Percentiles rank a stretch among this genome's conserved stretches.
phyloP scores from a whole-genome alignment of 2,329 filamentous ascomycete genomes.

The Beauveria sp. region DNA sequence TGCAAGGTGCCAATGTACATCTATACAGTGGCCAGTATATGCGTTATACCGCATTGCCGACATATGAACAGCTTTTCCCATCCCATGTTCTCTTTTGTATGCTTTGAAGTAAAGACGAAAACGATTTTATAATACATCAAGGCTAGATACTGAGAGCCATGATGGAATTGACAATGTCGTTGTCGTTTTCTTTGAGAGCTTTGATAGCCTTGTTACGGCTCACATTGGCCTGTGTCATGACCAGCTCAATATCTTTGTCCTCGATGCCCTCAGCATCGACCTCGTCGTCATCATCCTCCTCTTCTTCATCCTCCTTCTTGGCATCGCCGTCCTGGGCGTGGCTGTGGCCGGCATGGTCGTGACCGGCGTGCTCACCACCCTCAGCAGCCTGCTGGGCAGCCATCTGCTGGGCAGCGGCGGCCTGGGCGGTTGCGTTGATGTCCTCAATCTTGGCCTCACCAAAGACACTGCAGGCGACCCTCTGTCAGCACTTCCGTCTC shows the following conservation, averaged over 20 bases:
- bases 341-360: constrained; percentile 63
- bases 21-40: constrained; percentile 8
- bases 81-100: constrained; percentile 6
- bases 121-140: constrained; percentile 13
- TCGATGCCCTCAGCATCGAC: constrained; percentile 91
- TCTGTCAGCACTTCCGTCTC: not conserved
- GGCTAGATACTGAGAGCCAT: constrained; percentile 85
- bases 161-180: constrained; percentile 99
- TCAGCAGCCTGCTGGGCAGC: constrained; percentile 60
- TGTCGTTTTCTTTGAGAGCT: constrained; percentile 97
- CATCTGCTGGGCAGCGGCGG: constrained; percentile 90
- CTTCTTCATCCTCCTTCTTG: constrained; percentile 70
- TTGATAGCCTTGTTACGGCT: constrained; percentile 98
- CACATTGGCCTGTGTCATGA: constrained; percentile 96
- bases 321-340: constrained; percentile 55
- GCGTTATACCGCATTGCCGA: constrained; percentile 10
- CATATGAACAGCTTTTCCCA: constrained; percentile 12
- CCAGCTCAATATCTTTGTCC: constrained; percentile 98
- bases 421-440: constrained; percentile 95
- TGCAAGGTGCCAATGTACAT: not conserved
- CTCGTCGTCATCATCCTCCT: constrained; percentile 85
- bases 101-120: constrained; percentile 9
- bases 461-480: constrained; percentile 64
- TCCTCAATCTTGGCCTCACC: constrained; percentile 99
- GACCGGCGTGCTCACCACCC: constrained; percentile 62